A percentile compares a stretch with the other conserved stretches of the same genome.
phyloP scores from a whole-genome alignment of 441 rosid genomes.

The Raphanus hybrid region DNA sequence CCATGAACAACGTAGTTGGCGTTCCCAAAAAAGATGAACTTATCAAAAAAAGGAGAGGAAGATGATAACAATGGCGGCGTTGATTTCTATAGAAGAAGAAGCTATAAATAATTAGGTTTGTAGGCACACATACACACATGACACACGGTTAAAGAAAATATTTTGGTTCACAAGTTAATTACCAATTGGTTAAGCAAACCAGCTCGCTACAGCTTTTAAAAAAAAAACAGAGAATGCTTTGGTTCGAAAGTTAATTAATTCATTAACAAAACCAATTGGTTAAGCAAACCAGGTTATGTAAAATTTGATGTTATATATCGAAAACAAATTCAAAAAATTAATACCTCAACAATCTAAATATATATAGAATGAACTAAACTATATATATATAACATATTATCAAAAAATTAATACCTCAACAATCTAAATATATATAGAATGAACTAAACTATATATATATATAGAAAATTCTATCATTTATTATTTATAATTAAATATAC shows the following conservation, averaged over 20 bases:
- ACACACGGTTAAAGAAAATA: background rate
- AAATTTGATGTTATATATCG: background rate
- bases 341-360: background rate
- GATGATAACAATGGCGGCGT: background rate
- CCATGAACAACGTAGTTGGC: background rate
- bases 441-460: too few species aligned
- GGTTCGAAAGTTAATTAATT: background rate
- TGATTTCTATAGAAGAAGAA: background rate
- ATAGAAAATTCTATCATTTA: background rate
- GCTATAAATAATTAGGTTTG: background rate
- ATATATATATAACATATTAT: background rate
- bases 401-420: too few species aligned
- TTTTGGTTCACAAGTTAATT: background rate
- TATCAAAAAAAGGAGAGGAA: background rate
- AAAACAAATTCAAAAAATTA: background rate
- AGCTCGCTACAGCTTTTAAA: background rate
- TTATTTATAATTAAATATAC: background rate
- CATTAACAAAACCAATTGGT: background rate
- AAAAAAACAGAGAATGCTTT: background rate
- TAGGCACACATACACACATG: background rate
- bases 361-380: background rate
- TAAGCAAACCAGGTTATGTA: background rate
- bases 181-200: background rate
- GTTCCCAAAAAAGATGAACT: constrained; percentile 21
- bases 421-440: too few species aligned